Conservation (phyloP, 495 filamentous ascomycete species). For the Aspergillus diversus region DNA sequence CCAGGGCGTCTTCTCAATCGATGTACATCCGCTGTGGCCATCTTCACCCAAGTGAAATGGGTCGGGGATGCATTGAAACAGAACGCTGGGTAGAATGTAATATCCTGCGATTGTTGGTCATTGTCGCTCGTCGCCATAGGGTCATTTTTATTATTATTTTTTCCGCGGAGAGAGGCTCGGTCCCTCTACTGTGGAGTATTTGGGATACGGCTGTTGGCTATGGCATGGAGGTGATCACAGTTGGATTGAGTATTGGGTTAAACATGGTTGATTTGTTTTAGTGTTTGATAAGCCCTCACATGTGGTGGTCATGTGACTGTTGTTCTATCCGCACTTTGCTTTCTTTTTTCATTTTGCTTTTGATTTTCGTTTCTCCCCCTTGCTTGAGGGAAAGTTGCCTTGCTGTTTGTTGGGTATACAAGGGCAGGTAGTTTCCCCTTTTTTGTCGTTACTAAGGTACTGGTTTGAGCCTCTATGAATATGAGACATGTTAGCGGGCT, state of each 20-base stretch:
- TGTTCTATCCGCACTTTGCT: background rate
- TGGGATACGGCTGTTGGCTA: background rate
- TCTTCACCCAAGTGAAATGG: slow-evolving; percentile 78
- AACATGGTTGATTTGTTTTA: background rate
- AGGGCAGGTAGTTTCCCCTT: too few species aligned
- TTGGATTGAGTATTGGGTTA: background rate
- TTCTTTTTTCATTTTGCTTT: background rate
- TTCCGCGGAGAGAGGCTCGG: background rate
- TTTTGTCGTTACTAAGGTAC: too few species aligned
- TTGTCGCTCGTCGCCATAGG: slow-evolving; percentile 32
- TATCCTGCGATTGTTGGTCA: slow-evolving; percentile 15
- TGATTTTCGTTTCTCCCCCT: too few species aligned
- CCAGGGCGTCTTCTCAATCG: slow-evolving; percentile 57
- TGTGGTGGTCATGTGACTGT: background rate
- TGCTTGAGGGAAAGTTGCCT: too few species aligned
- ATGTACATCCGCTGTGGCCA: slow-evolving; percentile 71
- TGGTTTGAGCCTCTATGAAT: too few species aligned
- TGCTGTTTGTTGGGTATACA: too few species aligned
- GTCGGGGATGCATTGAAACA: slow-evolving; percentile 86
- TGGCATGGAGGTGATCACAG: background rate
- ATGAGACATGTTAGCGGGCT: too few species aligned
- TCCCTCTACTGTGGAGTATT: background rate
- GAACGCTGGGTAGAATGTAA: slow-evolving; percentile 76
- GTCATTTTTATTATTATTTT: slow-evolving; percentile 33
- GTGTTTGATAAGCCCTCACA: background rate